phyloP scores from a whole-genome alignment of 352 stramenopile genomes.

The Globisporangium uncinulatum region DNA sequence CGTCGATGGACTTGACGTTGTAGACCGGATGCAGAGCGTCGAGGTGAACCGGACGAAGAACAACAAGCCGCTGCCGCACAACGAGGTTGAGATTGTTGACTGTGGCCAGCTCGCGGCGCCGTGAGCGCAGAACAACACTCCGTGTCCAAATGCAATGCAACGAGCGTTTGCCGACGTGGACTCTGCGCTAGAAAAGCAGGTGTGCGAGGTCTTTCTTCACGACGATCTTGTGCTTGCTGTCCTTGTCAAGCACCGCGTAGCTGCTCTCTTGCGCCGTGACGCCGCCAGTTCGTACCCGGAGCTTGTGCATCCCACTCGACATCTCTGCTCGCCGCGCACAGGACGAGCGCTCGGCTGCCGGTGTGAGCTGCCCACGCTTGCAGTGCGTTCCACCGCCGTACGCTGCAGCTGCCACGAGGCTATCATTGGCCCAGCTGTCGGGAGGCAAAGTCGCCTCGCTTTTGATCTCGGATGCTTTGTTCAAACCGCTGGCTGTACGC shows the following conservation, averaged over 20 bases:
- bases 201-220: constrained; percentile 59
- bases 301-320: constrained; percentile 46
- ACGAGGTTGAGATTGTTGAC: constrained; percentile 59
- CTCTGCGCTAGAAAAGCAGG: constrained; percentile 39
- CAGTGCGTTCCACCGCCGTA: constrained; percentile 43
- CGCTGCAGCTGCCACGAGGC: constrained; percentile 19
- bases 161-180: neutral
- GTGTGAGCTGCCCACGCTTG: constrained; percentile 26
- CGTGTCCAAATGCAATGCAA: neutral
- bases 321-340: constrained; percentile 38
- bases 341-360: constrained; percentile 27
- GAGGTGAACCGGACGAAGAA: constrained; percentile 43
- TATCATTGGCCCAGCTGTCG: constrained; percentile 7
- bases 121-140: neutral
- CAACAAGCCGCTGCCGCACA: constrained; percentile 39
- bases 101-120: constrained; percentile 43
- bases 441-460: neutral
- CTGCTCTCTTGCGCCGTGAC: constrained; percentile 18
- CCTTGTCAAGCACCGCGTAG: constrained; percentile 10
- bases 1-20: constrained; percentile 69
- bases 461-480: neutral
- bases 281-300: constrained; percentile 40
- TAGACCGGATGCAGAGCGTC: constrained; percentile 64
- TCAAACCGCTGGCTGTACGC: neutral
- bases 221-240: constrained; percentile 51